These are phyloP conservation scores for Luvunga scandens DNA, from an alignment of 345 rosid species.

Conservation along the genomic window DNA sequence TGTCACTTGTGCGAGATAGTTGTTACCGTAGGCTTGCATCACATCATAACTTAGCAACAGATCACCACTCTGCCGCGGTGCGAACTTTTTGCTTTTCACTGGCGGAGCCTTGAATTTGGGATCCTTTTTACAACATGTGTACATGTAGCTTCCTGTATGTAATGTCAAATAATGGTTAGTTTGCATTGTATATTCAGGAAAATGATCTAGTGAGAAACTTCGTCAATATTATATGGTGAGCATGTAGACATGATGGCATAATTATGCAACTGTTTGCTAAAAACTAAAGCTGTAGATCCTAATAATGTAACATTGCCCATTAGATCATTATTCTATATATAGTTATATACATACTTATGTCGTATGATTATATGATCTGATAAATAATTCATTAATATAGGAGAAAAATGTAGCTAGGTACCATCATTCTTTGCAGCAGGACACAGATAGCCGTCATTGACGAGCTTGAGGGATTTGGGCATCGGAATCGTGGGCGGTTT, in stretches of 20 bases:
- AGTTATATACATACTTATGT: no score
- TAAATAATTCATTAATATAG: neutral
- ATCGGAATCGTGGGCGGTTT: constrained; percentile 51
- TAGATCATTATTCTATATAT: no score
- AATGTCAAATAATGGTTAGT: no score
- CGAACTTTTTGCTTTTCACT: constrained; percentile 37
- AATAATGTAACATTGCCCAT: no score
- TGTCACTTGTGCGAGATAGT: constrained; percentile 87
- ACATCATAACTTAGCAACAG: constrained; percentile 68
- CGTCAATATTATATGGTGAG: no score
- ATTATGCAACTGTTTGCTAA: no score
- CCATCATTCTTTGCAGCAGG: constrained; percentile 51
- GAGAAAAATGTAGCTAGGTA: constrained; percentile 11
- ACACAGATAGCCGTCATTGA: constrained; percentile 65
- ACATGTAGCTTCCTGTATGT: constrained; percentile 53
- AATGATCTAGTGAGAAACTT: no score
- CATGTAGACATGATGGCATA: no score
- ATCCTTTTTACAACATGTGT: constrained; percentile 67
- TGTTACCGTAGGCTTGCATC: constrained; percentile 55
- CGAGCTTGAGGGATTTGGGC: constrained; percentile 65
- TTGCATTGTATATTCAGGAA: no score
- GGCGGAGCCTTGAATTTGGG: constrained; percentile 56
- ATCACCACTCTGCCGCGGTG: constrained; percentile 58
- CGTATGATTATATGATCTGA: neutral
- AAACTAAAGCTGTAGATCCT: no score